These are phyloP conservation scores for Neolentinus lepideus DNA, from an alignment of 1,284 basidiomycete genomes.

Conservation along the genomic window DNA sequence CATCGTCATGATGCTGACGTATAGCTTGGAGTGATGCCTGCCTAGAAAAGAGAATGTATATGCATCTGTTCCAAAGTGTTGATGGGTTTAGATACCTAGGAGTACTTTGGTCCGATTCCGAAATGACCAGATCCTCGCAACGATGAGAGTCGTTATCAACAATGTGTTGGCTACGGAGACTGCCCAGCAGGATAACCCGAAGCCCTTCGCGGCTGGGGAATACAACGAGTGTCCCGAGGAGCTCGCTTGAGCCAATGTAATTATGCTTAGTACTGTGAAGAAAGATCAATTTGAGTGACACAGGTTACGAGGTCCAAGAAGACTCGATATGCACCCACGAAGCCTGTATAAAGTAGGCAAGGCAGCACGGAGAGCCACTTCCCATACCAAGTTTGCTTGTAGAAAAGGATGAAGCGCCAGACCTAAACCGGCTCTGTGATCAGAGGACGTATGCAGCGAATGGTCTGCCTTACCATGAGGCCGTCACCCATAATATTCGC, in stretches of 20 bases:
- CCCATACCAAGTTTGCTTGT: neutral
- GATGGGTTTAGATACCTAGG: neutral
- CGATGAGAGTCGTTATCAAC: neutral
- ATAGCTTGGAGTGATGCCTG: neutral
- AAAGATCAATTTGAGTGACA: neutral
- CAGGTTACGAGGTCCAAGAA: neutral
- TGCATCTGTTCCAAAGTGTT: neutral
- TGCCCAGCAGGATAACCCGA: neutral
- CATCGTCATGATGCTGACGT: neutral
- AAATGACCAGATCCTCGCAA: neutral
- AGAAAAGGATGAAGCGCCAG: neutral
- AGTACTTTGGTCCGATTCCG: neutral
- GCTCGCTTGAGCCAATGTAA: neutral
- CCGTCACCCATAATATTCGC: neutral
- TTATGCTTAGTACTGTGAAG: neutral
- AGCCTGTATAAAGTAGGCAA: neutral
- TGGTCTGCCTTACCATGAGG: neutral
- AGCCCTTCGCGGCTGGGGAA: neutral
- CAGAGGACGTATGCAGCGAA: neutral
- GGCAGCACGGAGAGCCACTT: neutral
- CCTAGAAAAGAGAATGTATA: neutral
- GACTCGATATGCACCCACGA: neutral
- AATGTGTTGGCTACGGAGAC: neutral
- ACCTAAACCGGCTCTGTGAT: neutral
- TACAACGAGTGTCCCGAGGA: neutral